These are phyloP conservation scores for Kazachstania taianensis DNA, from an alignment of 805 yeast species.

Conservation along the genomic window DNA sequence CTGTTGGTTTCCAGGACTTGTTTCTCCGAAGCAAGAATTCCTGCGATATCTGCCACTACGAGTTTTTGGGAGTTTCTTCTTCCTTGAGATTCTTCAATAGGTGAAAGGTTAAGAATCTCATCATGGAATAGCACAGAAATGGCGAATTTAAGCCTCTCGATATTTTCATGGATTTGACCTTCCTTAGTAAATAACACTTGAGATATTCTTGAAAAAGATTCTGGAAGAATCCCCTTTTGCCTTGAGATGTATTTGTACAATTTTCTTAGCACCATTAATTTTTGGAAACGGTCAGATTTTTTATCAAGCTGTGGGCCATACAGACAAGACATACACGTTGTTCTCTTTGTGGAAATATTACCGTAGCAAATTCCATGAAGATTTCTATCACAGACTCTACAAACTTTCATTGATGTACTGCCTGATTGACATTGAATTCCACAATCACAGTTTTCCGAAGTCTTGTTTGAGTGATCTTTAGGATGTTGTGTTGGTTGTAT, in stretches of 20 bases:
- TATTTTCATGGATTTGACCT: constrained; percentile 9
- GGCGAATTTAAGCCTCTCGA: constrained; percentile 8
- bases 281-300: constrained; percentile 1
- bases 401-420: constrained; percentile 12
- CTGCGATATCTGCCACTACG: constrained; percentile 18
- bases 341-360: constrained; percentile 7
- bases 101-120: constrained; percentile 7
- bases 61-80: constrained; percentile 1
- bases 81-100: not conserved
- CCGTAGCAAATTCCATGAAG: constrained; percentile 33
- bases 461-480: constrained; percentile 5
- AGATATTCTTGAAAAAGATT: constrained; percentile 11
- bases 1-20: constrained; percentile 8
- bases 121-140: constrained; percentile 14
- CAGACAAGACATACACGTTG: constrained; percentile 24
- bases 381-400: constrained; percentile 25
- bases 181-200: too few species aligned
- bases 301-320: constrained; percentile 12
- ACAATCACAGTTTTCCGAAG: constrained; percentile 32
- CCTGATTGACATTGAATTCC: constrained; percentile 9
- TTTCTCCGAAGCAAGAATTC: constrained; percentile 8
- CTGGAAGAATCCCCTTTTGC: constrained; percentile 13
- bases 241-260: constrained; percentile 23
- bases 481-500: constrained; percentile 29
- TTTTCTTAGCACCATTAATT: constrained; percentile 31